These are phyloP conservation scores for Colletotrichum melonis DNA, from an alignment of 2,329 filamentous ascomycete genomes.

Conservation along the genomic window DNA sequence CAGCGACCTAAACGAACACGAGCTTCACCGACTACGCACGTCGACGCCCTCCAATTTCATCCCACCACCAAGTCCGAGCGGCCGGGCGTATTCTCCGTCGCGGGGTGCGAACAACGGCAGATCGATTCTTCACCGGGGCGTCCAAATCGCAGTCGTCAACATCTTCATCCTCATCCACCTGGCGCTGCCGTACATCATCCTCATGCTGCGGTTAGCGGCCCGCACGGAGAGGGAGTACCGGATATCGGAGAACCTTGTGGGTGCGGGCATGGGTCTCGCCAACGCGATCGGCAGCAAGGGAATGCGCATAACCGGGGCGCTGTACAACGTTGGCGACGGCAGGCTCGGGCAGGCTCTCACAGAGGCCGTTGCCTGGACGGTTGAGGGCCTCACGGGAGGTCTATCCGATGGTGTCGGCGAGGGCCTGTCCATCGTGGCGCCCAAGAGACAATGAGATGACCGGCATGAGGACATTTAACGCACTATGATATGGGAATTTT, in stretches of 20 bases:
- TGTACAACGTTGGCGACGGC: slow-evolving; percentile 73
- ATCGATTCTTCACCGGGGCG: slow-evolving; percentile 68
- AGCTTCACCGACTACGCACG: slow-evolving; percentile 61
- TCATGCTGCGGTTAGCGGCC: slow-evolving; percentile 64
- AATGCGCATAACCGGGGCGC: slow-evolving; percentile 61
- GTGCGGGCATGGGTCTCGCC: slow-evolving; percentile 61
- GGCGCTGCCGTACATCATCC: slow-evolving; percentile 69
- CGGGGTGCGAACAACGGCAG: slow-evolving; percentile 25
- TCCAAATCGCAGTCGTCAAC: slow-evolving; percentile 67
- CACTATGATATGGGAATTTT: neutral
- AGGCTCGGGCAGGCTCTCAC: slow-evolving; percentile 69
- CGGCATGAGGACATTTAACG: neutral
- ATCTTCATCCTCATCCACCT: slow-evolving; percentile 70
- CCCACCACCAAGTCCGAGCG: slow-evolving; percentile 22
- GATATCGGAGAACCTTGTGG: slow-evolving; percentile 69
- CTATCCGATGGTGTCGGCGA: slow-evolving; percentile 71
- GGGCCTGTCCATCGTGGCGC: slow-evolving; percentile 39
- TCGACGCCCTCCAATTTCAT: slow-evolving; percentile 56
- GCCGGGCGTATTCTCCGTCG: slow-evolving; percentile 41
- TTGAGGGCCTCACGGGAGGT: slow-evolving; percentile 73
- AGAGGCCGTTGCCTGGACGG: slow-evolving; percentile 68
- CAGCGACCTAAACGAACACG: slow-evolving; percentile 63
- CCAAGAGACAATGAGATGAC: slow-evolving; percentile 25
- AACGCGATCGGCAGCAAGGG: slow-evolving; percentile 64
- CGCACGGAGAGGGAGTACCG: slow-evolving; percentile 75